Percentiles rank a stretch among this genome's conserved stretches.
These are phyloP conservation scores for Aphanomyces euteiches DNA, from an alignment of 352 stramenopile genomes.

Conservation along the genomic window DNA sequence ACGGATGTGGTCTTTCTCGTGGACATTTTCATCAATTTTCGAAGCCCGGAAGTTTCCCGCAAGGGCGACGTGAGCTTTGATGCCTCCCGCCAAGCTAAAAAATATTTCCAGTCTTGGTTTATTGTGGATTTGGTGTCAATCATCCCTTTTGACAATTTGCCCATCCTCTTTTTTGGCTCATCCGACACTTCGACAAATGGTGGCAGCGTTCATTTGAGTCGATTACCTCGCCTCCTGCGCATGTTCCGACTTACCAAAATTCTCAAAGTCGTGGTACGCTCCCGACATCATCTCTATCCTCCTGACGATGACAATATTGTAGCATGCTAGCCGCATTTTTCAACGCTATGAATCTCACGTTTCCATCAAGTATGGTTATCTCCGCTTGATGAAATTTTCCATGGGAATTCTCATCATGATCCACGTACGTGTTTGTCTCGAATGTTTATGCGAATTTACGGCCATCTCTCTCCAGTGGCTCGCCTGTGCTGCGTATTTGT, in stretches of 20 bases:
- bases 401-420: conserved; percentile 13
- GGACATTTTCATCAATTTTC: conserved; percentile 24
- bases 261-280: conserved; percentile 24
- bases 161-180: background rate
- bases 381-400: conserved; percentile 26
- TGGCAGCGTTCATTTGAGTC: background rate
- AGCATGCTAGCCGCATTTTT: conserved; percentile 24
- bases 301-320: background rate
- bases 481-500: conserved; percentile 12
- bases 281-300: background rate
- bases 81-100: background rate
- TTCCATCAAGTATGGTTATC: conserved; percentile 25
- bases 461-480: conserved; percentile 5
- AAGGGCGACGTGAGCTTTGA: conserved; percentile 21
- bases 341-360: conserved; percentile 22
- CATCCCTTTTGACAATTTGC: conserved; percentile 22
- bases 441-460: background rate
- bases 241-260: conserved; percentile 27
- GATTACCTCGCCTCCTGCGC: conserved; percentile 18
- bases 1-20: conserved; percentile 13
- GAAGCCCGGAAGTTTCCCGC: conserved; percentile 2
- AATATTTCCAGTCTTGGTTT: conserved; percentile 19
- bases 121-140: conserved; percentile 18
- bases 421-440: conserved; percentile 5
- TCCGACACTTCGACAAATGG: background rate